These are phyloP conservation scores for Eutrema salsugineum DNA, from an alignment of 441 rosid genomes.

Conservation along the genomic window DNA sequence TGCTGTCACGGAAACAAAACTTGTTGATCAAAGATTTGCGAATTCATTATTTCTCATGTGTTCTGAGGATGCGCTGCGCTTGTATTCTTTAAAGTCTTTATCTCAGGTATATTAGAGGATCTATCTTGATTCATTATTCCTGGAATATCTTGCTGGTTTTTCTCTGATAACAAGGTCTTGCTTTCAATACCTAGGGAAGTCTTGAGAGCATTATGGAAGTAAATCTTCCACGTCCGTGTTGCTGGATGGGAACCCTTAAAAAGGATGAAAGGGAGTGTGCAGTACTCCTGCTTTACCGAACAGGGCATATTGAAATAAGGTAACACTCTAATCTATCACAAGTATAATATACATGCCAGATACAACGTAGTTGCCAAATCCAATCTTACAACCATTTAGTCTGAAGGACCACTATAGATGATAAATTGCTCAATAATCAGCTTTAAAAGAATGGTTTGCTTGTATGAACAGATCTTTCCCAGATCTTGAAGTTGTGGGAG, in stretches of 20 bases:
- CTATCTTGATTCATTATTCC: conserved; percentile 24
- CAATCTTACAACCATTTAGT: background rate
- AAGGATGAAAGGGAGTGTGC: conserved; percentile 54
- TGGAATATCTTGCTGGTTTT: conserved; percentile 17
- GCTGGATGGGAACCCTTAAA: conserved; percentile 66
- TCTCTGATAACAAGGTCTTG: conserved; percentile 23
- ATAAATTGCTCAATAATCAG: background rate
- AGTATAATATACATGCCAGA: conserved; percentile 8
- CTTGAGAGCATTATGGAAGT: conserved; percentile 40
- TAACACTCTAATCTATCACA: conserved; percentile 19
- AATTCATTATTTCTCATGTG: conserved; percentile 50
- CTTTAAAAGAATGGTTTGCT: background rate
- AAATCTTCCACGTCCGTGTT: conserved; percentile 57
- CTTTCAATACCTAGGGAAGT: conserved; percentile 53
- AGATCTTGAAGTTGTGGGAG: conserved; percentile 62
- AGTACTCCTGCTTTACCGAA: conserved; percentile 61
- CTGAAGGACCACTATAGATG: conserved; percentile 5
- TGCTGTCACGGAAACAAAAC: conserved; percentile 33
- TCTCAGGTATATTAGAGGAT: conserved; percentile 49
- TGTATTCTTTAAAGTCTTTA: conserved; percentile 52
- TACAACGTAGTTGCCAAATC: conserved; percentile 12
- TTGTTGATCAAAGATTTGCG: conserved; percentile 31
- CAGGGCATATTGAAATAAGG: conserved; percentile 84
- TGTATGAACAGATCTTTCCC: conserved; percentile 63
- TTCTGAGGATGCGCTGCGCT: conserved; percentile 55